Base-by-base conservation (phyloP, 257 asterid genomes). In the Salvia miltiorrhiza region DNA sequence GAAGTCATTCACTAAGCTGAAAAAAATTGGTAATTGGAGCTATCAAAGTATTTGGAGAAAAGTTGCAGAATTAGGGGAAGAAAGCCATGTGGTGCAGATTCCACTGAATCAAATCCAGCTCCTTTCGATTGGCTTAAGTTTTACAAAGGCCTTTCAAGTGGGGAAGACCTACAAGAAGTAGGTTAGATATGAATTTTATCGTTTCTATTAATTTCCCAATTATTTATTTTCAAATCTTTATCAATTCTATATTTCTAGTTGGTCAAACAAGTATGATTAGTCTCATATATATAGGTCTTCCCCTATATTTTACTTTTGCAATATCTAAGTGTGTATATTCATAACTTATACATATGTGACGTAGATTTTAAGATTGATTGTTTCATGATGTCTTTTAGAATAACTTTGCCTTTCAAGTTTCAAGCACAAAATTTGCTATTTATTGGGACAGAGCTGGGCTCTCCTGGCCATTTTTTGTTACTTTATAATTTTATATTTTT, bases 21-120 rank as follows among this genome's bases (percentile, higher is more conserved):
- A 59, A 73, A 74, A 55, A 49, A 48, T 66, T 62, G 83, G 81
- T 78, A 78, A 1, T 75, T 75, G 83, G 83, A 75, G 83, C 86
- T 75, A 43, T 81, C 86, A 78, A 11, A 19, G 10, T 37, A n/a
- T 55, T 45, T 28, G 63, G 32, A 58, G 49, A 66, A 54, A 37
- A 35, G 37, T 62, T 72, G 44, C 74, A 16, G 54, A 68, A 24
- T 57, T 53, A 12, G 75, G 56, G 43, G 56, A 54, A 50, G 32
- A 20, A 62, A 12, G 26, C 73, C 83, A 78, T 75, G 83, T 81
- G 82, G 21, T 21, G 56, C 11, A 14, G 40, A 43, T 35, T 56
- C 67, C 61, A 57, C 10, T 28, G 63, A 55, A 63, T 61, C 70
- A 45, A 21, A 60, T 45, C 44, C 39, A 13, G 26, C 62, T 37